These are phyloP conservation scores for Coprinopsis sp. DNA, from an alignment of 768 basidiomycete genomes.

Conservation along the genomic window DNA sequence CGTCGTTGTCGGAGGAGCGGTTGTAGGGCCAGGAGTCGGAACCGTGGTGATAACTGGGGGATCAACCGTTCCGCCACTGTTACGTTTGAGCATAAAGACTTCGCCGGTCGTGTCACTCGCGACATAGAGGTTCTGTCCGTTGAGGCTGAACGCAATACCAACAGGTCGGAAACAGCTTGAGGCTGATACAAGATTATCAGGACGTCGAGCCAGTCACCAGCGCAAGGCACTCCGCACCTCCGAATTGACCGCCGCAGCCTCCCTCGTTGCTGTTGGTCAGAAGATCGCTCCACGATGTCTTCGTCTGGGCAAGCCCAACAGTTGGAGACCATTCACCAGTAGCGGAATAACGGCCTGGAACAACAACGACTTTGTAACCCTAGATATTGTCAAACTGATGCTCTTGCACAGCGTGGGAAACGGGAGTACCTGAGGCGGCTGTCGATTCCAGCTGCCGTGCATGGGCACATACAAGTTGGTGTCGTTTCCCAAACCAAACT, in stretches of 20 bases:
- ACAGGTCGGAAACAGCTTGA: slow-evolving; percentile 8
- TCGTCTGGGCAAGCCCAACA: slow-evolving; percentile 5
- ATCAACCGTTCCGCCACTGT: background rate
- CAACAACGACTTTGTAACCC: slow-evolving; percentile 9
- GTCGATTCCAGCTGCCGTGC: slow-evolving; percentile 15
- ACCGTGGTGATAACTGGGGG: background rate
- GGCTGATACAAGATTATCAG: background rate
- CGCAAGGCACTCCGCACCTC: background rate
- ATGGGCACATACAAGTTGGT: slow-evolving; percentile 11
- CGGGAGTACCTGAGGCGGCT: slow-evolving; percentile 6
- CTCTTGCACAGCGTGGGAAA: background rate
- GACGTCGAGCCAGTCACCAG: background rate
- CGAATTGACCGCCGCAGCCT: background rate
- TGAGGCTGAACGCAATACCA: background rate
- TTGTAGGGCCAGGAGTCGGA: background rate
- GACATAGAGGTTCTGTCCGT: slow-evolving; percentile 6
- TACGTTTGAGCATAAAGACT: slow-evolving; percentile 2
- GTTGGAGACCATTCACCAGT: slow-evolving; percentile 9
- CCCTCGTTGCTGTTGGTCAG: slow-evolving; percentile 3
- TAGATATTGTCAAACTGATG: background rate
- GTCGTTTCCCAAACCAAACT: slow-evolving; percentile 12
- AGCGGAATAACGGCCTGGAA: slow-evolving; percentile 4
- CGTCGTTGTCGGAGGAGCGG: slow-evolving; percentile 2
- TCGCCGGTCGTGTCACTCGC: slow-evolving; percentile 8
- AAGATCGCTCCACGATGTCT: background rate